Percentiles rank a stretch among this genome's conserved stretches.
Evolutionary conservation across 306 rosid species (phyloP).

Genomic region (Cucumis sativus): Cucumber_9930_V3 NC_026660.2:7433001-7433500

Average conservation of each 20-base stretch:
- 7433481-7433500: neutral
- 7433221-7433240: slow-evolving; percentile 31
- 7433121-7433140: slow-evolving; percentile 64
- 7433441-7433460: slow-evolving; percentile 83
- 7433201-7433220: slow-evolving; percentile 29
- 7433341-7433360: slow-evolving; percentile 68
- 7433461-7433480: slow-evolving; percentile 76
- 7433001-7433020: slow-evolving; percentile 13
- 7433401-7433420: slow-evolving; percentile 61
- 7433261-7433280: neutral
- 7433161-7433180: slow-evolving; percentile 45
- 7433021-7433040: slow-evolving; percentile 54
- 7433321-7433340: slow-evolving; percentile 58
- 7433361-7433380: slow-evolving; percentile 79
- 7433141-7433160: slow-evolving; percentile 44
- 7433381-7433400: slow-evolving; percentile 76
- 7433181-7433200: slow-evolving; percentile 68
- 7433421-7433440: slow-evolving; percentile 63
- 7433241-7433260: slow-evolving; percentile 34
- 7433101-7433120: slow-evolving; percentile 51
- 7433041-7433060: slow-evolving; percentile 67
- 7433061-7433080: slow-evolving; percentile 34
- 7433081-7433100: slow-evolving; percentile 54
- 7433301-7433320: too few species aligned
- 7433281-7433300: neutral